These are phyloP conservation scores for Colletotrichum sidae DNA, from an alignment of 2,329 filamentous ascomycete genomes.

Conservation along the genomic window DNA sequence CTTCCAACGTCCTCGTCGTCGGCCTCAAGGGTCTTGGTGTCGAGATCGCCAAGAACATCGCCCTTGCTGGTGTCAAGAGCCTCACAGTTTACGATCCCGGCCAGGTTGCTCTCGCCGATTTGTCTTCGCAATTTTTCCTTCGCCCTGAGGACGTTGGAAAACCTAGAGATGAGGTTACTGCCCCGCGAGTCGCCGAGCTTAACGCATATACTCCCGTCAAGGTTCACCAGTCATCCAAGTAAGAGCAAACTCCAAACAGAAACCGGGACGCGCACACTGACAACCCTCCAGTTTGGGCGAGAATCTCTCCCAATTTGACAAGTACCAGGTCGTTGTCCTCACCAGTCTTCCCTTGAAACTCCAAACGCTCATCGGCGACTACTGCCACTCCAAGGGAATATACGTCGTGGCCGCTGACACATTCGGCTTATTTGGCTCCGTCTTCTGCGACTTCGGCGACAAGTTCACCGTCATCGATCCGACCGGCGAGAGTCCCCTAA, in stretches of 20 bases:
- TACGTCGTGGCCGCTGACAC: constrained; percentile 90
- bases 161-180: constrained; percentile 86
- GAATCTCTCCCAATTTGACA: constrained; percentile 84
- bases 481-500: constrained; percentile 88
- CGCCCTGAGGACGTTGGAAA: constrained; percentile 90
- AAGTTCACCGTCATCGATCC: constrained; percentile 92
- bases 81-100: constrained; percentile 92
- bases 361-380: constrained; percentile 88
- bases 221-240: constrained; percentile 74
- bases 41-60: constrained; percentile 98
- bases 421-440: constrained; percentile 91
- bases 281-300: constrained; percentile 71
- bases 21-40: constrained; percentile 95
- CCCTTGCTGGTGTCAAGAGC: constrained; percentile 97
- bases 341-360: constrained; percentile 85
- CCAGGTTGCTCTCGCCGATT: constrained; percentile 84
- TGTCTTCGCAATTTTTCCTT: constrained; percentile 98
- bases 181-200: constrained; percentile 90
- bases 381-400: constrained; percentile 93
- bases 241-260: constrained; percentile 38
- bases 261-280: not conserved
- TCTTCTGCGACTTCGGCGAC: constrained; percentile 97
- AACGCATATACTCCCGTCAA: constrained; percentile 96
- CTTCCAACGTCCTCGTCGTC: constrained; percentile 92
- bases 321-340: constrained; percentile 92